Base-by-base conservation (phyloP, 352 stramenopile species). In the Aphanomyces astaci region DNA sequence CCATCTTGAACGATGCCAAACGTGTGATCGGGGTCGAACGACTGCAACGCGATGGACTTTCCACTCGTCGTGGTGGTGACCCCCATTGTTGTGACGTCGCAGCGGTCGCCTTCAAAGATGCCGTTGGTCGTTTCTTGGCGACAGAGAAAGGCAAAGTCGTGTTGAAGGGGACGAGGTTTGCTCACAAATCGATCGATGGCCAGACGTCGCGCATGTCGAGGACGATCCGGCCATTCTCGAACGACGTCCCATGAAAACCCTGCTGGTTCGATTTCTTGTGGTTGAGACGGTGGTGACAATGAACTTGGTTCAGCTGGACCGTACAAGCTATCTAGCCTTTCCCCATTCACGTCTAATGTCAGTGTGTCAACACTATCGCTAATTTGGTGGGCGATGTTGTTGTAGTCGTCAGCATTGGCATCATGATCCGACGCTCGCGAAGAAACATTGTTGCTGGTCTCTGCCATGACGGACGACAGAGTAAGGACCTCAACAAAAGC, bases 41-140 rank as follows among this genome's bases (percentile, higher is more conserved):
- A 64, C n/a, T 54, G 36, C 56, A 64, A 55, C 43, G 56, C 36
- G 28, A 64, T 53, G 17, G 56, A 54, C 19, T 53, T 40, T 4
- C 62, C 46, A 24, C 13, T 33, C 15, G 62, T 19, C 2, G 62
- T 43, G 19, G 62, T 59, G 15, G 49, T 52, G 43, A 68, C 62
- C n/a, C 62, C 62, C 24, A 25, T 59, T 3, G 22, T 60, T 25
- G 28, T 45, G 32, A 7, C 43, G 1, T 19, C 7, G 17, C 17
- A 48, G n/a, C 32, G 30, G 19, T 36, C n/a, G 9, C 62, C 62
- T 68, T 68, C 43, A 60, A 68, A 68, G 13, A 32, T 68, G 19
- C 62, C 51, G 24, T 59, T 59, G 51, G 51, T 33, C 22, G 51
- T 59, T 13, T 59, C 27, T 1, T 22, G 30, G 5, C 51, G 51